Percentiles rank a stretch among this genome's conserved stretches.
phyloP scores from a whole-genome alignment of 2,329 filamentous ascomycete genomes.

The Talaromyces sp. region DNA sequence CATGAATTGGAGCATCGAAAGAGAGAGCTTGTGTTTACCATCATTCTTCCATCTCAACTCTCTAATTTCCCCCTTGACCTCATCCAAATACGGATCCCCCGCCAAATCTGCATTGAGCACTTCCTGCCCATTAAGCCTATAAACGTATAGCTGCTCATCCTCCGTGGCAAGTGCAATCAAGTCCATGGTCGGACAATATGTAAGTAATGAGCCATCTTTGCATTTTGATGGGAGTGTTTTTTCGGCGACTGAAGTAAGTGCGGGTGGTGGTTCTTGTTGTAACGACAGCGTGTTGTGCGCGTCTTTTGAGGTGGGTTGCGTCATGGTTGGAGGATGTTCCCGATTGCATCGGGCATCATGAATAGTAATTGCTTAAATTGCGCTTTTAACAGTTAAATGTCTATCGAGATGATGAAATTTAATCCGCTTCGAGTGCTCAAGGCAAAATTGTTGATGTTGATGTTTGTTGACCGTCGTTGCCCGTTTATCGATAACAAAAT shows the following conservation, averaged over 20 bases:
- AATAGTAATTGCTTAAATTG: neutral
- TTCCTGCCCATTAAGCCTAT: constrained; percentile 71
- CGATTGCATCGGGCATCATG: neutral
- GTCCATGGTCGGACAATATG: constrained; percentile 82
- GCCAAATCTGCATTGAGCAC: constrained; percentile 53
- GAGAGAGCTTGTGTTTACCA: constrained; percentile 35
- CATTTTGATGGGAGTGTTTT: constrained; percentile 42
- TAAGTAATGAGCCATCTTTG: constrained; percentile 50
- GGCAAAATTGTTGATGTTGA: constrained; percentile 6
- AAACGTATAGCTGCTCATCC: constrained; percentile 68
- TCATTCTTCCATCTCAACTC: constrained; percentile 63
- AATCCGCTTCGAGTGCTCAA: neutral
- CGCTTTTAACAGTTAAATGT: neutral
- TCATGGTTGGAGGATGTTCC: neutral
- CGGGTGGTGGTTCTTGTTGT: constrained; percentile 15
- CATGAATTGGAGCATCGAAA: too few species aligned
- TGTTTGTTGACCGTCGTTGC: constrained; percentile 5
- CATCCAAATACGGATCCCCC: constrained; percentile 37
- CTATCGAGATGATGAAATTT: neutral
- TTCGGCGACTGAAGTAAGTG: constrained; percentile 39
- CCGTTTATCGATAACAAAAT: constrained; percentile 4
- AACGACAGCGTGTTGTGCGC: neutral
- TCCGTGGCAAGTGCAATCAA: constrained; percentile 69
- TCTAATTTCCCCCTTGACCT: constrained; percentile 39
- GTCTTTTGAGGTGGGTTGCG: neutral